phyloP scores from a whole-genome alignment of 192 early-diverging fungal species.

The Backusella sp. region DNA sequence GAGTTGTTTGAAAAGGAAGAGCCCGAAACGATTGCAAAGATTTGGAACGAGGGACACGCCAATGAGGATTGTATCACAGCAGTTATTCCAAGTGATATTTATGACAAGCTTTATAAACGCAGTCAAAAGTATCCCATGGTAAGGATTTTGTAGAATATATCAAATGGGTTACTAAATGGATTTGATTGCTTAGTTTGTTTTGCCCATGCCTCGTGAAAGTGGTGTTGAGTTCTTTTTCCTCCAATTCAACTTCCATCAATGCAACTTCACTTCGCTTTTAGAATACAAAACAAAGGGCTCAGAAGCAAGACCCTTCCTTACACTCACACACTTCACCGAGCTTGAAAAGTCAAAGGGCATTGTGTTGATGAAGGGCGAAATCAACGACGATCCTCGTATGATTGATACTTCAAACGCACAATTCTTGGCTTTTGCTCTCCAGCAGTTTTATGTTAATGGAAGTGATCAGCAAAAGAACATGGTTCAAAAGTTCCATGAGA shows the following conservation, averaged over 20 bases:
- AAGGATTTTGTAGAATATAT: background rate
- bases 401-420: conserved; percentile 71
- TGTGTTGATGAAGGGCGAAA: conserved; percentile 89
- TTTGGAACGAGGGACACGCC: conserved; percentile 39
- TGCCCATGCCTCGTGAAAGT: conserved; percentile 76
- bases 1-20: conserved; percentile 38
- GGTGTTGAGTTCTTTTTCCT: conserved; percentile 87
- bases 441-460: conserved; percentile 88
- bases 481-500: conserved; percentile 77
- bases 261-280: conserved; percentile 81
- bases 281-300: conserved; percentile 87
- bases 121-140: conserved; percentile 42
- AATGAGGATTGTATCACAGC: conserved; percentile 40
- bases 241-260: conserved; percentile 84
- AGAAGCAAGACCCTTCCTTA: conserved; percentile 78
- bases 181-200: conserved; percentile 60
- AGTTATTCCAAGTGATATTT: conserved; percentile 30
- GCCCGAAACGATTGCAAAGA: conserved; percentile 28
- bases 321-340: conserved; percentile 88
- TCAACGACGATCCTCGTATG: conserved; percentile 50
- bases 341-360: conserved; percentile 74
- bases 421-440: conserved; percentile 75
- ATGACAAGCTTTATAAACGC: conserved; percentile 31
- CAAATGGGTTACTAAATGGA: background rate
- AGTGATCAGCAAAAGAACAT: conserved; percentile 57